Conservation (phyloP, 306 rosid genomes). For the Arachis hypogaea region DNA sequence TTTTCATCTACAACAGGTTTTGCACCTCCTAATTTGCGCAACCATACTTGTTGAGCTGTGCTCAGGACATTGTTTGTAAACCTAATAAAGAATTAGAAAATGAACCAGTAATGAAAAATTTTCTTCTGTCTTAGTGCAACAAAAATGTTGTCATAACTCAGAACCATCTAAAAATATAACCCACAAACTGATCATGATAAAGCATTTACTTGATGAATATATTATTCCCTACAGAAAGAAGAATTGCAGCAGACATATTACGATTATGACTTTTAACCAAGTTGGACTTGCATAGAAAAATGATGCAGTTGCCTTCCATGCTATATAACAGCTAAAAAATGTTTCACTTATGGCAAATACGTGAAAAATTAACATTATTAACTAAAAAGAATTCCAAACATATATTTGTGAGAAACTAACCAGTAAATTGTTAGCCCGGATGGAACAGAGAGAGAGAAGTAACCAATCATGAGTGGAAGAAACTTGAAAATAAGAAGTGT, state of each 20-base stretch:
- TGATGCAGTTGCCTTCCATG: constrained; percentile 7
- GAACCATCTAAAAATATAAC: constrained; percentile 15
- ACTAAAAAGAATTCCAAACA: constrained; percentile 20
- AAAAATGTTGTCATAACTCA: background rate
- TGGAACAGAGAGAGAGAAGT: constrained; percentile 96
- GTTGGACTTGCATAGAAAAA: constrained; percentile 22
- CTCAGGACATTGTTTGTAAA: constrained; percentile 90
- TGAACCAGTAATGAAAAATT: constrained; percentile 24
- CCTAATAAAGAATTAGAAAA: constrained; percentile 51
- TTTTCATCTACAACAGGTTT: constrained; percentile 76
- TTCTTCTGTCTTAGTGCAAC: constrained; percentile 4
- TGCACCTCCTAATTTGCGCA: constrained; percentile 96
- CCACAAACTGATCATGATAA: background rate
- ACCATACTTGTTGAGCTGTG: constrained; percentile 99
- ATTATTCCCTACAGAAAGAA: constrained; percentile 30
- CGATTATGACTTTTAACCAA: constrained; percentile 29
- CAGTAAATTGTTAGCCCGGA: constrained; percentile 98
- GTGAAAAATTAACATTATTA: background rate
- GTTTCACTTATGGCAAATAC: constrained; percentile 20
- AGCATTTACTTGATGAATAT: constrained; percentile 26
- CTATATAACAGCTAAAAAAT: constrained; percentile 26
- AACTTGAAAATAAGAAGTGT: constrained; percentile 90
- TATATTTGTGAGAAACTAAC: constrained; percentile 61
- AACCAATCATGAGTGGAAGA: constrained; percentile 99
- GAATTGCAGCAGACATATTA: constrained; percentile 16